These are phyloP conservation scores for Diaporthe aspalathi DNA, from an alignment of 2,329 filamentous ascomycete genomes.

Conservation along the genomic window DNA sequence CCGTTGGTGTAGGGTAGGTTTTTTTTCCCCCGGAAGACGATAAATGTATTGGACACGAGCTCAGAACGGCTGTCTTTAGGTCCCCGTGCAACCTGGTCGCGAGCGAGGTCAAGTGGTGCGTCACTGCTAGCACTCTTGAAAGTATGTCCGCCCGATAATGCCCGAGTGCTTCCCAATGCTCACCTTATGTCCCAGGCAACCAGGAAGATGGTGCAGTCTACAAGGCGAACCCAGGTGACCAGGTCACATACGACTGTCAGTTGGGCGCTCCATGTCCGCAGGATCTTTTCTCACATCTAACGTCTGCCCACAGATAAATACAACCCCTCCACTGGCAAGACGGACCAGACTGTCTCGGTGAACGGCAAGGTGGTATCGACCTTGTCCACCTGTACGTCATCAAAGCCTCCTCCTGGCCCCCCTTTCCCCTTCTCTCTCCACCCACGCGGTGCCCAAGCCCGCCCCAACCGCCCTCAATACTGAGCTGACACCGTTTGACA, in stretches of 20 bases:
- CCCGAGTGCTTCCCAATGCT: neutral
- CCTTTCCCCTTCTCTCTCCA: too few species aligned
- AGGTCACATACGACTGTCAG: slow-evolving; percentile 1
- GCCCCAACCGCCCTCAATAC: too few species aligned
- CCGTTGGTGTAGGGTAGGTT: neutral
- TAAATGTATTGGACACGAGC: neutral
- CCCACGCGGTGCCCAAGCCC: too few species aligned
- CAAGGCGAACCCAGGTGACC: neutral
- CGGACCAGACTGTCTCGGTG: slow-evolving; percentile 41
- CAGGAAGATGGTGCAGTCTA: neutral
- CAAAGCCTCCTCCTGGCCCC: neutral
- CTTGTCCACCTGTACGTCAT: slow-evolving; percentile 36
- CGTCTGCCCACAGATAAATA: slow-evolving; percentile 37
- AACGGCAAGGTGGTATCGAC: slow-evolving; percentile 40
- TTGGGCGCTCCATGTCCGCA: neutral
- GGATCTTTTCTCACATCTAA: neutral
- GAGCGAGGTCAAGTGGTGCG: neutral
- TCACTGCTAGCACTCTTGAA: neutral
- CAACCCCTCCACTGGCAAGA: slow-evolving; percentile 39
- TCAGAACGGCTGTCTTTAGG: neutral
- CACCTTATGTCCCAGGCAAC: neutral
- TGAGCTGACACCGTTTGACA: too few species aligned
- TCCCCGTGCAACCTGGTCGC: neutral
- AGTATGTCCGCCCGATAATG: neutral
- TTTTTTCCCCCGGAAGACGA: neutral